Evolutionary conservation across 805 yeast genomes (phyloP).

Genomic region (Candida michaelii): DNA sequence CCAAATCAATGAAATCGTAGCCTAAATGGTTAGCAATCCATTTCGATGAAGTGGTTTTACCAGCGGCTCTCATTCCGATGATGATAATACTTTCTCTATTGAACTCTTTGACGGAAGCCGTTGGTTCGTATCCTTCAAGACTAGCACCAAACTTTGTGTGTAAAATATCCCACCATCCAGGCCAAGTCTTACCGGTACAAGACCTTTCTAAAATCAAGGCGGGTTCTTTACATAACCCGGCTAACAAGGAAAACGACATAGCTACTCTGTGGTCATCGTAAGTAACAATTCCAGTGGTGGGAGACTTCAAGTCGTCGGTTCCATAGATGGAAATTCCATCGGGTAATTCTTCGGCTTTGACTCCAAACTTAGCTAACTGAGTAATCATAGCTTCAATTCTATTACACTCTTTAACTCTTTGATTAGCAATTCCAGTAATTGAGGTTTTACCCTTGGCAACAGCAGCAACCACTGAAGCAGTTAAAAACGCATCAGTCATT

Average conservation of each 20-base stretch:
- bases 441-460: constrained; percentile 69
- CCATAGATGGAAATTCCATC: constrained; percentile 93
- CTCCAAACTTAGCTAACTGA: constrained; percentile 89
- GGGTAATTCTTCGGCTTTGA: constrained; percentile 74
- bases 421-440: constrained; percentile 95
- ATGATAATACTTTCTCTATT: constrained; percentile 63
- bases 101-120: constrained; percentile 16
- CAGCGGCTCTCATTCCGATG: constrained; percentile 98
- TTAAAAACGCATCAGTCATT: constrained; percentile 97
- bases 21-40: constrained; percentile 75
- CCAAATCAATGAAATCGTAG: constrained; percentile 73
- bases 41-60: constrained; percentile 81
- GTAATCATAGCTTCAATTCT: constrained; percentile 92
- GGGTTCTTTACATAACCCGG: constrained; percentile 64
- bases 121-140: constrained; percentile 71
- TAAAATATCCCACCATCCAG: constrained; percentile 98
- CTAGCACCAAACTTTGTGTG: constrained; percentile 63
- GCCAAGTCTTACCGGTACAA: constrained; percentile 98
- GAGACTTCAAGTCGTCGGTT: constrained; percentile 52
- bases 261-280: constrained; percentile 98
- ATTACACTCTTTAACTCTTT: constrained; percentile 96
- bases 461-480: constrained; percentile 98
- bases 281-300: constrained; percentile 61
- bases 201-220: constrained; percentile 81
- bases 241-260: constrained; percentile 89